Evolutionary conservation across 805 yeast genomes (phyloP).

Genomic region (Starmerella bacillaris): DNA sequence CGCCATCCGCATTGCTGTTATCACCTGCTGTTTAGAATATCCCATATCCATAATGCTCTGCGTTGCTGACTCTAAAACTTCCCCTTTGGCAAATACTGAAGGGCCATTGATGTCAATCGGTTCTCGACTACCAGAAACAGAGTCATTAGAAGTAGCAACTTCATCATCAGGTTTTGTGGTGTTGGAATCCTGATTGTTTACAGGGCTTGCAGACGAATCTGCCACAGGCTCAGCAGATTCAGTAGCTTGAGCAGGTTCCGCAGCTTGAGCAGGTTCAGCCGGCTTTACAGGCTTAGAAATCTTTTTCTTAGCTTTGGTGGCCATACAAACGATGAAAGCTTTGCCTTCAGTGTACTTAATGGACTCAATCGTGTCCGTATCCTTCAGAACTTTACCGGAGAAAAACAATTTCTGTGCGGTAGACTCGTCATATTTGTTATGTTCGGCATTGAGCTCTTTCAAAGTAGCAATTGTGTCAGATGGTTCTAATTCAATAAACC

Average conservation of each 20-base stretch:
- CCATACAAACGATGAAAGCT: constrained; percentile 86
- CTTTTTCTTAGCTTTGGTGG: constrained; percentile 31
- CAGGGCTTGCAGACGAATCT: not conserved
- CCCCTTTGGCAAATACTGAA: constrained; percentile 43
- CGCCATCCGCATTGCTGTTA: constrained; percentile 82
- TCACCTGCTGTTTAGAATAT: constrained; percentile 70
- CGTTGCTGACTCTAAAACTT: constrained; percentile 56
- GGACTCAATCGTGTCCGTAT: constrained; percentile 53
- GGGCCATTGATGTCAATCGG: constrained; percentile 23
- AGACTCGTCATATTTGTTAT: constrained; percentile 44
- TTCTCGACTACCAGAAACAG: not conserved
- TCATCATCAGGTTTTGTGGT: constrained; percentile 13
- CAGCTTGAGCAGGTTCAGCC: constrained; percentile 14
- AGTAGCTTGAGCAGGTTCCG: constrained; percentile 11
- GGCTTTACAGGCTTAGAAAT: constrained; percentile 14
- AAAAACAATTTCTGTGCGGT: constrained; percentile 73
- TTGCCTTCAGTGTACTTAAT: constrained; percentile 62
- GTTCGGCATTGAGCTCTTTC: constrained; percentile 52
- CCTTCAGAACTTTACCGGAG: constrained; percentile 79
- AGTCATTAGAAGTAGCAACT: constrained; percentile 7
- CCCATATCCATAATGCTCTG: constrained; percentile 90
- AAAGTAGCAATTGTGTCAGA: constrained; percentile 49
- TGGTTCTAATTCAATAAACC: constrained; percentile 59
- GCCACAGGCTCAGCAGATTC: constrained; percentile 4
- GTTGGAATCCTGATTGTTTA: not conserved